Conservation (phyloP, 768 basidiomycete genomes). For the Cubamyces sp. region DNA sequence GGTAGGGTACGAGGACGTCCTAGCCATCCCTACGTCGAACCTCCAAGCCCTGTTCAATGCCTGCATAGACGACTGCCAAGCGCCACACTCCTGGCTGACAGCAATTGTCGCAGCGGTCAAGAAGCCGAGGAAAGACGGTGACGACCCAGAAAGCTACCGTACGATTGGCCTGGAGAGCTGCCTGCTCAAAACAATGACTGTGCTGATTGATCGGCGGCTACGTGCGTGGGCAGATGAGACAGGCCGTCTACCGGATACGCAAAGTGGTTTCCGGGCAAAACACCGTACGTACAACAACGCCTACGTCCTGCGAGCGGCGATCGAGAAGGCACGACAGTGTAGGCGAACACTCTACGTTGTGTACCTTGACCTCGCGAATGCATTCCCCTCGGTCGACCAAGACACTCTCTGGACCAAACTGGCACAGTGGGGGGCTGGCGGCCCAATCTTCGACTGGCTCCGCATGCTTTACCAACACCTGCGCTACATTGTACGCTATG, state of each 20-base stretch:
- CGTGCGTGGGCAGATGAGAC: slow-evolving; percentile 26
- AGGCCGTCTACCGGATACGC: slow-evolving; percentile 32
- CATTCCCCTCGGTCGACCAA: slow-evolving; percentile 41
- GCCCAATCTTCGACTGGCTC: slow-evolving; percentile 19
- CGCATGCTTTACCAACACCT: slow-evolving; percentile 4
- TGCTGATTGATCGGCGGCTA: slow-evolving; percentile 31
- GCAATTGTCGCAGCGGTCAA: not conserved
- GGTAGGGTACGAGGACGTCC: not conserved
- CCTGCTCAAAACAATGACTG: slow-evolving; percentile 31
- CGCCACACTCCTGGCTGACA: not conserved
- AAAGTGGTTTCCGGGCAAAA: slow-evolving; percentile 37
- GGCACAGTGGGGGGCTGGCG: slow-evolving; percentile 22
- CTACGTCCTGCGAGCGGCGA: slow-evolving; percentile 27
- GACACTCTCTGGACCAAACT: slow-evolving; percentile 40
- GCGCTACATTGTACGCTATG: slow-evolving; percentile 7
- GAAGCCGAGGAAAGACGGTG: slow-evolving; percentile 27
- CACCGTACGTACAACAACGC: slow-evolving; percentile 38
- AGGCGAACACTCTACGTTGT: slow-evolving; percentile 28
- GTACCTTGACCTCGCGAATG: slow-evolving; percentile 37
- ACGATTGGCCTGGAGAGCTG: slow-evolving; percentile 37
- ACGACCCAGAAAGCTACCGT: slow-evolving; percentile 32
- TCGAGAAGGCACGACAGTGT: slow-evolving; percentile 23
- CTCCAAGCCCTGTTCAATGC: not conserved
- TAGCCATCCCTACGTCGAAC: not conserved
- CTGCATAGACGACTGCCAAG: not conserved